Conservation (phyloP, 108 stramenopile species). For the Pseudonitzschia pungens region DNA sequence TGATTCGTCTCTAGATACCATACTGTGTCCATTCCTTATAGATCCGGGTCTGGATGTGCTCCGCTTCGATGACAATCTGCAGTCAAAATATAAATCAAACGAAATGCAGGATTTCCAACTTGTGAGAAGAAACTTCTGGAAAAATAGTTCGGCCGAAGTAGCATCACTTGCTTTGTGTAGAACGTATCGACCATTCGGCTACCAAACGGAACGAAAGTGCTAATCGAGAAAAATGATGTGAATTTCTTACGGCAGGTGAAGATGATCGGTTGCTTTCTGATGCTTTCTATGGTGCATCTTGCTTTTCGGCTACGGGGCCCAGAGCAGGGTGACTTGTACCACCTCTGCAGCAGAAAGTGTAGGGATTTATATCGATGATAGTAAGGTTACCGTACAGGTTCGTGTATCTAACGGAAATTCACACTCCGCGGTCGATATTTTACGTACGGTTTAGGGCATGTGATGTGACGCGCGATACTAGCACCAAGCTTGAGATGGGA, state of each 20-base stretch:
- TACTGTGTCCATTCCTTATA: neutral
- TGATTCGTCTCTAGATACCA: neutral
- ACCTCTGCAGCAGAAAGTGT: too few relatives aligned
- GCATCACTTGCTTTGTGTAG: neutral
- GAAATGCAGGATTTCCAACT: neutral
- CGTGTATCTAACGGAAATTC: too few relatives aligned
- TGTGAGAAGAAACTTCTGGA: neutral
- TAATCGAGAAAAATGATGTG: neutral
- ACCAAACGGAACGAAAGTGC: too few relatives aligned
- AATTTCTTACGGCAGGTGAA: neutral
- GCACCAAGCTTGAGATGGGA: too few relatives aligned
- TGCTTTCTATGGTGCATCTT: neutral
- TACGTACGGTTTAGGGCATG: too few relatives aligned
- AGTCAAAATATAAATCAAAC: neutral
- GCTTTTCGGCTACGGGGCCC: too few relatives aligned
- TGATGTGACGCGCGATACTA: too few relatives aligned
- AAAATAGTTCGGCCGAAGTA: neutral
- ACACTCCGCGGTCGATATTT: too few relatives aligned
- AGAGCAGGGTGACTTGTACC: too few relatives aligned
- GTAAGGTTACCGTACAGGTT: too few relatives aligned
- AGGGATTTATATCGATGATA: too few relatives aligned
- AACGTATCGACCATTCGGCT: neutral
- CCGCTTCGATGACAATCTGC: neutral
- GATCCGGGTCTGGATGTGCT: neutral
- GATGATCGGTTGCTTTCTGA: neutral